A percentile compares a stretch with the other conserved stretches of the same genome.
Evolutionary conservation across 257 asterid genomes (phyloP).

Genomic region (Eucommia ulmoides): DNA sequence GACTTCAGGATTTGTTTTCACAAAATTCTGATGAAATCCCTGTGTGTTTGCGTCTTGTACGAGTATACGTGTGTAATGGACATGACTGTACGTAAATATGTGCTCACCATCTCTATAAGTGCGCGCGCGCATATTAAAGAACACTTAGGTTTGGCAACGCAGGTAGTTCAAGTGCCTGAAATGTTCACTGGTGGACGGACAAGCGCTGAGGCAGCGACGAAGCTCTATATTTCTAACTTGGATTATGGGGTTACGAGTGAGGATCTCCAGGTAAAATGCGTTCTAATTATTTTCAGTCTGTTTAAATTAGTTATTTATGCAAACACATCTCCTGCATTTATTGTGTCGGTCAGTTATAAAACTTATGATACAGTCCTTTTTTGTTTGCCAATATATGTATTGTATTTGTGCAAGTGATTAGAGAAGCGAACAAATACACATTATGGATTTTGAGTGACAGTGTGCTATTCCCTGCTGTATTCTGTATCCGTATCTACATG

Average conservation of each 20-base stretch:
- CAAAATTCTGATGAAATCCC: not conserved
- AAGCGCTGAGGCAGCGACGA: slow-evolving; percentile 17
- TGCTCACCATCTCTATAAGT: not conserved
- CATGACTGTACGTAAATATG: not conserved
- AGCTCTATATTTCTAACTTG: slow-evolving; percentile 45
- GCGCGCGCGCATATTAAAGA: not conserved
- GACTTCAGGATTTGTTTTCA: not conserved
- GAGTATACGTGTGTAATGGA: not conserved
- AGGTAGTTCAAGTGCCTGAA: slow-evolving; percentile 8
- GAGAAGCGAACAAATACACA: no score
- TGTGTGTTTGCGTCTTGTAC: not conserved
- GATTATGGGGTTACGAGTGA: slow-evolving; percentile 25
- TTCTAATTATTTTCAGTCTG: no score
- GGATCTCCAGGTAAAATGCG: slow-evolving; percentile 44
- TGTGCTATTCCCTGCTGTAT: no score
- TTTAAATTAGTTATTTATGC: no score
- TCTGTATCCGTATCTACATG: no score
- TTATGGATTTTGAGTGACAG: no score
- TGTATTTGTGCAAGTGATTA: no score
- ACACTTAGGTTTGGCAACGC: slow-evolving; percentile 2
- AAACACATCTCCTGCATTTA: no score
- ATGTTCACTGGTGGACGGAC: slow-evolving; percentile 7
- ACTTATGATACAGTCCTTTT: no score
- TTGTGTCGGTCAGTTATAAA: no score
- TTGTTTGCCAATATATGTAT: no score